These are phyloP conservation scores for Nicotiana undulata DNA, from an alignment of 257 asterid genomes.

Conservation along the genomic window DNA sequence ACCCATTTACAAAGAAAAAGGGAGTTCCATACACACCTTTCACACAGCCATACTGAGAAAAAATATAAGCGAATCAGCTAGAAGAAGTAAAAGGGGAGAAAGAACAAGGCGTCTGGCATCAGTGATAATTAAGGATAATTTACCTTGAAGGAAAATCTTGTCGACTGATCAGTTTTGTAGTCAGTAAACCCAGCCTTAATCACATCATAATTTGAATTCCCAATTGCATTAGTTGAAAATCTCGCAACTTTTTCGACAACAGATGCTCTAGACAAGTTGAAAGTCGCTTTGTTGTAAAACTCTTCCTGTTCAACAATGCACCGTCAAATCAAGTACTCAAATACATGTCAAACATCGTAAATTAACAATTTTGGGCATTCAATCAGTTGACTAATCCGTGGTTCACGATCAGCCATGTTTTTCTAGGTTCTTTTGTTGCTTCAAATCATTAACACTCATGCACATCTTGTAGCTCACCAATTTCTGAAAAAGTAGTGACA, in stretches of 20 bases:
- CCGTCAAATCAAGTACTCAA: background rate
- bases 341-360: background rate
- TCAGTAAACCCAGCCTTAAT: constrained; percentile 50
- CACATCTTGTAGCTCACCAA: too few species aligned
- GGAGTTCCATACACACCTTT: constrained; percentile 91
- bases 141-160: constrained; percentile 85
- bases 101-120: background rate
- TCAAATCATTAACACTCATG: too few species aligned
- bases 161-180: constrained; percentile 43
- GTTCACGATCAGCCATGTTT: too few species aligned
- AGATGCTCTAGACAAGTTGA: constrained; percentile 42
- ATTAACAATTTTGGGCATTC: background rate
- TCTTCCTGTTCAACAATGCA: constrained; percentile 38
- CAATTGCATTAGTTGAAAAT: constrained; percentile 37
- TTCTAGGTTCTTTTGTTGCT: too few species aligned
- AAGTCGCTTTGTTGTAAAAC: constrained; percentile 45
- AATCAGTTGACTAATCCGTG: too few species aligned
- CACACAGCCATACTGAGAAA: constrained; percentile 66
- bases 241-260: constrained; percentile 25
- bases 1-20: constrained; percentile 77
- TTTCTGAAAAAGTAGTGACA: too few species aligned
- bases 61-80: background rate
- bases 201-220: constrained; percentile 32
- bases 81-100: background rate
- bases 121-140: background rate